Evolutionary conservation across 2,329 filamentous ascomycete species (phyloP).

Genomic region (Aspergillus sp.): DNA sequence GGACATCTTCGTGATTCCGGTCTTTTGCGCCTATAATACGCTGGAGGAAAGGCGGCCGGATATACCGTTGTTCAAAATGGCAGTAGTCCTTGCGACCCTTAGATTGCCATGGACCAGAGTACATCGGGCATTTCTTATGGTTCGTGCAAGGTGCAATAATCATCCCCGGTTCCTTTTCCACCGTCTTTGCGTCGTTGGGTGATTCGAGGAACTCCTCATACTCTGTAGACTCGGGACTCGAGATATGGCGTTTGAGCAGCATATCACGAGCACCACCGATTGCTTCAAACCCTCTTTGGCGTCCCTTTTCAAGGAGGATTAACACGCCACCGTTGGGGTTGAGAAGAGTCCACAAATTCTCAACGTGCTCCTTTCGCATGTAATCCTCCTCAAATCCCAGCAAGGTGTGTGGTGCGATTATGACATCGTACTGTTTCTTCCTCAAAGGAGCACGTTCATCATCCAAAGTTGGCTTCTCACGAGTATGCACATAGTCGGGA

Average conservation of each 20-base stretch:
- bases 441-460: constrained; percentile 43
- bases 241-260: constrained; percentile 66
- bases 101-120: constrained; percentile 59
- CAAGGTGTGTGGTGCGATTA: constrained; percentile 79
- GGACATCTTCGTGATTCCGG: constrained; percentile 79
- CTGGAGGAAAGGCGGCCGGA: constrained; percentile 74
- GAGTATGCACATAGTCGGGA: constrained; percentile 71
- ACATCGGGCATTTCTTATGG: constrained; percentile 84
- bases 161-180: constrained; percentile 52
- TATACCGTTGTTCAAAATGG: constrained; percentile 81
- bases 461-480: constrained; percentile 51
- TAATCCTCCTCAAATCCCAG: constrained; percentile 68
- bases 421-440: constrained; percentile 77
- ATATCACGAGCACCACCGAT: constrained; percentile 76
- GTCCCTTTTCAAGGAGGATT: constrained; percentile 81
- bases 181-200: constrained; percentile 13
- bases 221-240: constrained; percentile 46
- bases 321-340: constrained; percentile 79
- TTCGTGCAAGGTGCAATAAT: constrained; percentile 70
- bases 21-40: constrained; percentile 58
- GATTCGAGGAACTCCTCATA: constrained; percentile 33
- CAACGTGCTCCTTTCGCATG: constrained; percentile 66
- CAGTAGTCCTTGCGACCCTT: constrained; percentile 80
- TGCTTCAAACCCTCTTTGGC: constrained; percentile 85
- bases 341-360: constrained; percentile 83